Evolutionary conservation across 208 protist genomes (phyloP).

Genomic region (Crithidia brevicula): DNA sequence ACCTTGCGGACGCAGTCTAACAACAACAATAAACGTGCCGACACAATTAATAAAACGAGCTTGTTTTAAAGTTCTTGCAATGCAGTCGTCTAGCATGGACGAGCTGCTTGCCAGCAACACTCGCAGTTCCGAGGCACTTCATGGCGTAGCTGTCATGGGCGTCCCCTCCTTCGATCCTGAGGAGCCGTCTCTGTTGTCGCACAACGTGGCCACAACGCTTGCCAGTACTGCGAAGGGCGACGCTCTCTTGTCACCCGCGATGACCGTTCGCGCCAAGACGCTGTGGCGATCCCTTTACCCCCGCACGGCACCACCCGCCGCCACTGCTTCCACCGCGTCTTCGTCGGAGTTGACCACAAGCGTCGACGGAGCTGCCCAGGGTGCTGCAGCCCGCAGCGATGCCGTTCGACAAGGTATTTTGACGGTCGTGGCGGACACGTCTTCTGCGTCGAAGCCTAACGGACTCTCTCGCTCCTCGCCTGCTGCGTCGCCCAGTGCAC

Average conservation of each 20-base stretch:
- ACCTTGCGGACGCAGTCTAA: no score
- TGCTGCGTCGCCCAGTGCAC: not conserved
- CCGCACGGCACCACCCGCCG: constrained; percentile 28
- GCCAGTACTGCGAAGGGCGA: not conserved
- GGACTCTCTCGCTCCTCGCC: not conserved
- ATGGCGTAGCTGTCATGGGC: constrained; percentile 39
- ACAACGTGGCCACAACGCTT: not conserved
- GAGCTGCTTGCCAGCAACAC: constrained; percentile 49
- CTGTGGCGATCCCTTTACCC: constrained; percentile 57
- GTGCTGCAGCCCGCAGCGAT: constrained; percentile 1
- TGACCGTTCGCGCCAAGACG: constrained; percentile 37
- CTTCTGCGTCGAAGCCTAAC: not conserved
- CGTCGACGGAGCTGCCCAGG: constrained; percentile 2
- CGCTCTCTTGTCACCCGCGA: constrained; percentile 18
- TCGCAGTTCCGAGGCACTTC: constrained; percentile 36
- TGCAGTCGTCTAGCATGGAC: constrained; percentile 4
- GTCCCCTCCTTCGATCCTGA: constrained; percentile 19
- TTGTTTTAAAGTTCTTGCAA: not conserved
- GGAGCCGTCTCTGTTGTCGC: not conserved
- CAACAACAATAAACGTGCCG: no score
- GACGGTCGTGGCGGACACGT: constrained; percentile 13
- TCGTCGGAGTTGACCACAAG: not conserved
- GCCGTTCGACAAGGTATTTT: constrained; percentile 18
- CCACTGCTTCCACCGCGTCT: not conserved
- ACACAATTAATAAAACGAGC: no score